These are phyloP conservation scores for Laburnicola sp. DNA, from an alignment of 2,329 filamentous ascomycete genomes.

Conservation along the genomic window DNA sequence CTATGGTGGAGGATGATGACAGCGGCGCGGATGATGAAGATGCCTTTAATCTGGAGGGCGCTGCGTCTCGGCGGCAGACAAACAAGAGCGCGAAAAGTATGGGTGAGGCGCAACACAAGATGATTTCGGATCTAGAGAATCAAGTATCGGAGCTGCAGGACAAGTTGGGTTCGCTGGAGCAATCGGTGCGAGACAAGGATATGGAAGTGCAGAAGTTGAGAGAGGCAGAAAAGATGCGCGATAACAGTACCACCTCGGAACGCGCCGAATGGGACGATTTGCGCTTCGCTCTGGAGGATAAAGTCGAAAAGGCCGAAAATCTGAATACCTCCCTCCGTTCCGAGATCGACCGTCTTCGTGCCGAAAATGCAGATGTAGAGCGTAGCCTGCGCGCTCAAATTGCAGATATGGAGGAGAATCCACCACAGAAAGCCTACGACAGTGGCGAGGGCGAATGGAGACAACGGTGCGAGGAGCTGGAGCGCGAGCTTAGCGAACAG, in stretches of 20 bases:
- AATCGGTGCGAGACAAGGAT: conserved; percentile 69
- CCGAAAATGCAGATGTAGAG: conserved; percentile 67
- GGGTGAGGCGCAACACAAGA: conserved; percentile 40
- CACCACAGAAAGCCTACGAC: conserved; percentile 25
- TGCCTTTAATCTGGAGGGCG: conserved; percentile 63
- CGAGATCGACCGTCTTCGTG: conserved; percentile 74
- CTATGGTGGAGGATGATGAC: conserved; percentile 80
- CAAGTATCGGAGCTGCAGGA: conserved; percentile 75
- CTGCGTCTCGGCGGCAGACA: conserved; percentile 48
- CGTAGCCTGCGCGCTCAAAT: conserved; percentile 67
- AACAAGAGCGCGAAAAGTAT: conserved; percentile 47
- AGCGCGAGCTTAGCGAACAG: conserved; percentile 72
- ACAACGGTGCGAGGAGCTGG: conserved; percentile 47
- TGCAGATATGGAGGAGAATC: conserved; percentile 50
- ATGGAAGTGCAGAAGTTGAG: conserved; percentile 65
- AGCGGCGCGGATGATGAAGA: conserved; percentile 60
- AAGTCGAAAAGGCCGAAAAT: conserved; percentile 72
- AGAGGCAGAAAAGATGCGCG: conserved; percentile 60
- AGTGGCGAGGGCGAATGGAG: conserved; percentile 38
- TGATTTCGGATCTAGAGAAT: conserved; percentile 74
- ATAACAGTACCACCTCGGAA: conserved; percentile 60
- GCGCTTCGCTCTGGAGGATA: conserved; percentile 69
- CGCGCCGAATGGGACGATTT: conserved; percentile 72
- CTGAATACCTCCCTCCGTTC: conserved; percentile 78
- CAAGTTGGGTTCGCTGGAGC: conserved; percentile 73